Base-by-base conservation (phyloP, 345 rosid species). In the Sisymbrium altissimum region DNA sequence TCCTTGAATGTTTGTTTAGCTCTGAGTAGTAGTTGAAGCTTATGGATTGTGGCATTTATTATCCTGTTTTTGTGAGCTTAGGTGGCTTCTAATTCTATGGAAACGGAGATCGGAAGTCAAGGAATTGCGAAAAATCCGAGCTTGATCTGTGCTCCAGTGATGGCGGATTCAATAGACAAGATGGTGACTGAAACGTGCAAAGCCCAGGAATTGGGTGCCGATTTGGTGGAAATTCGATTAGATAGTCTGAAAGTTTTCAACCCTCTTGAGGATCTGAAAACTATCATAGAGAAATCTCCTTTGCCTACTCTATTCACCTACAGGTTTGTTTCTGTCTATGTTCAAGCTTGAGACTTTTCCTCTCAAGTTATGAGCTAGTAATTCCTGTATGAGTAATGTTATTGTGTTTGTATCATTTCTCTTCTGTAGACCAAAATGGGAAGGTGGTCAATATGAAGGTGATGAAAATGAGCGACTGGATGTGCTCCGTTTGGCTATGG, bases 361-460 rank as follows among this genome's bases (percentile, higher is more conserved):
- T 69, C n/a, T 19, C 11, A 11, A 21, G 33, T 29, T 71, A 52
- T 49, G 36, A 6, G 27, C 36, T 71, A 49, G 25, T n/a, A n/a
- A n/a, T 52, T 63, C 63, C 7, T 62, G 14, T 57, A 46, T 44
- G 38, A 52, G 43, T 65, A 53, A 44, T 67, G 61, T 21, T 39
- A 1, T 18, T 64, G 5, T 19, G 7, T 15, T 48, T 66, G 21
- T 52, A 4, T 80, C 9, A 19, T 27, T 69, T 6, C 8, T 68
- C 17, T 9, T 79, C 32, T 75, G 0, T 78, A 94, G 98, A 70
- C 97, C 97, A 50, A 86, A 68, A 64, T 91, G 98, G 98, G 98
- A 94, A 81, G 98, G 96, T 29, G 98, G 98, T 57, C 86, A 80
- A 18, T 91, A 94, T 72, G 96, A 80, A 48, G 98, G 96, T 52